Evolutionary conservation across 2,329 filamentous ascomycete species (phyloP).

Genomic region (Neofusicoccum ribis): DNA sequence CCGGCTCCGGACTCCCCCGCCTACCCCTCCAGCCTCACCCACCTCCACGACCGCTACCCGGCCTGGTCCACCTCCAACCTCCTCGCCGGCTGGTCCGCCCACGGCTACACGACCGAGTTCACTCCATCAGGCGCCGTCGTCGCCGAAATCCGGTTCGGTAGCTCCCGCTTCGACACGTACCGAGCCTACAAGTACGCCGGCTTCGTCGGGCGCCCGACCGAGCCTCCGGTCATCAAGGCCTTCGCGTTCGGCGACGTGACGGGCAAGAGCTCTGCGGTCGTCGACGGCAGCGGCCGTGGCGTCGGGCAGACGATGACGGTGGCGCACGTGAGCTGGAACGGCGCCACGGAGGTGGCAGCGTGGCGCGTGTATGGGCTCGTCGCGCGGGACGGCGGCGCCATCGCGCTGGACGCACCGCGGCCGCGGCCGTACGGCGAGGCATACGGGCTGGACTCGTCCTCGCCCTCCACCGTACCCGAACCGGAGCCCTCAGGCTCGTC

Average conservation of each 20-base stretch:
- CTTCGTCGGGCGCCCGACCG: slow-evolving; percentile 35
- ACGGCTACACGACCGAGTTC: slow-evolving; percentile 37
- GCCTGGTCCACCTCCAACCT: slow-evolving; percentile 34
- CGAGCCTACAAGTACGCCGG: slow-evolving; percentile 39
- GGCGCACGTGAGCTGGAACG: slow-evolving; percentile 57
- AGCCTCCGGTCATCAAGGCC: slow-evolving; percentile 32
- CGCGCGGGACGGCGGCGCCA: neutral
- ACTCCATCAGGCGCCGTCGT: slow-evolving; percentile 31
- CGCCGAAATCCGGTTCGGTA: slow-evolving; percentile 36
- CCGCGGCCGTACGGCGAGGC: neutral
- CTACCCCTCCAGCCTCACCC: neutral
- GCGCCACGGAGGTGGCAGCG: slow-evolving; percentile 48
- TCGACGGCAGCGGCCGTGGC: slow-evolving; percentile 16
- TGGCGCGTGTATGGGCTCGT: slow-evolving; percentile 38
- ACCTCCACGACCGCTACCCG: neutral
- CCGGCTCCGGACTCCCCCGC: neutral
- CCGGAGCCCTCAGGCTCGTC: no score
- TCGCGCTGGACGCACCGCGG: neutral
- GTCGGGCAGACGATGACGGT: slow-evolving; percentile 10
- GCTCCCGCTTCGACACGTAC: slow-evolving; percentile 38
- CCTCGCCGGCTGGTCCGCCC: slow-evolving; percentile 38
- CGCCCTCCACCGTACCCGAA: neutral
- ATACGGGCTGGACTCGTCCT: neutral
- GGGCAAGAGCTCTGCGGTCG: neutral
- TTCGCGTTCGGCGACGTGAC: slow-evolving; percentile 28